Evolutionary conservation across 2,329 filamentous ascomycete genomes (phyloP).

Genomic region (Cladobotryum protrusum): DNA sequence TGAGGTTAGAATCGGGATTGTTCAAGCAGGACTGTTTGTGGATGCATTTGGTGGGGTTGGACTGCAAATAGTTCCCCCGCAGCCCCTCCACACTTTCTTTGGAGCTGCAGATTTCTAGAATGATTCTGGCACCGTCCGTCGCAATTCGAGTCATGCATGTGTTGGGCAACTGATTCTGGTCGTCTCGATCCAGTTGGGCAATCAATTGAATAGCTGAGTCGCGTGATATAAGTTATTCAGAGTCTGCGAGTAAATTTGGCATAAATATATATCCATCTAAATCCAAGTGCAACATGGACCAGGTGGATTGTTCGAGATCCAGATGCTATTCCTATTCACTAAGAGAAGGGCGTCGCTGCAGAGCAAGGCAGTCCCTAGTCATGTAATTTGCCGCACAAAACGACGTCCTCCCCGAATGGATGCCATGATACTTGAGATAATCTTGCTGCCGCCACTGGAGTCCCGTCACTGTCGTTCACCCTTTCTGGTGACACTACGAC

Average conservation of each 20-base stretch:
- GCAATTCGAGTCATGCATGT: slow-evolving; percentile 6
- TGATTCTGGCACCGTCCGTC: slow-evolving; percentile 4
- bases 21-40: neutral
- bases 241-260: no score
- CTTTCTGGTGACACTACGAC: slow-evolving; percentile 70
- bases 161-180: no score
- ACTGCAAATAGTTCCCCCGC: slow-evolving; percentile 1
- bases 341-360: no score
- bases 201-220: no score
- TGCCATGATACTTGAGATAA: slow-evolving; percentile 65
- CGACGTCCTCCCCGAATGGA: slow-evolving; percentile 74
- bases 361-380: no score
- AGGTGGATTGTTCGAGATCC: no score
- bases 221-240: no score
- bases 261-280: no score
- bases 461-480: slow-evolving; percentile 42
- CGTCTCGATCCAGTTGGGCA: no score
- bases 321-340: no score
- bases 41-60: slow-evolving; percentile 4
- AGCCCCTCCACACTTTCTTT: slow-evolving; percentile 9
- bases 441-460: slow-evolving; percentile 55
- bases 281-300: no score
- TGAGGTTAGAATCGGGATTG: no score
- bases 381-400: slow-evolving; percentile 64
- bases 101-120: slow-evolving; percentile 6